These are phyloP conservation scores for Iberis amara DNA, from an alignment of 441 rosid genomes.

Conservation along the genomic window DNA sequence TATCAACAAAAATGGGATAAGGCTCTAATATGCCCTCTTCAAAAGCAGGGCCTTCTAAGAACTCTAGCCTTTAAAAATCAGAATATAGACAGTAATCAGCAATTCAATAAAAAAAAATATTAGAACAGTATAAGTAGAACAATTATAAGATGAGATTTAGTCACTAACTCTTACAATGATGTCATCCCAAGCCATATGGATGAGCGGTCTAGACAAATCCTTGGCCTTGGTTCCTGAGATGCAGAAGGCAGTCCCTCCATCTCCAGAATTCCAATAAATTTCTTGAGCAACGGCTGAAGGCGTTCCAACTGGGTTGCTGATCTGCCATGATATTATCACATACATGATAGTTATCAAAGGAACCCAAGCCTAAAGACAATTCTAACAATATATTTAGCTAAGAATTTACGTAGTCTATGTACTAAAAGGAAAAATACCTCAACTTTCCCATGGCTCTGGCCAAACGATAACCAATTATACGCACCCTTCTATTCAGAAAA, in stretches of 20 bases:
- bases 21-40: conserved; percentile 97
- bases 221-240: conserved; percentile 61
- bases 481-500: conserved; percentile 88
- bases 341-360: conserved; percentile 8
- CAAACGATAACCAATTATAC: conserved; percentile 77
- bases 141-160: conserved; percentile 27
- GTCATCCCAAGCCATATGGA: conserved; percentile 94
- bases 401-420: conserved; percentile 5
- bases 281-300: conserved; percentile 86
- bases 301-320: conserved; percentile 88
- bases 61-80: conserved; percentile 74
- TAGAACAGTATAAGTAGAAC: conserved; percentile 12
- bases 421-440: conserved; percentile 45
- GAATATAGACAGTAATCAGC: conserved; percentile 29
- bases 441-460: conserved; percentile 89
- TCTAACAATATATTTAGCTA: conserved; percentile 2
- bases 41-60: conserved; percentile 90
- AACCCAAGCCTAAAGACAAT: conserved; percentile 14
- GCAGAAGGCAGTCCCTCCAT: conserved; percentile 65
- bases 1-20: conserved; percentile 92
- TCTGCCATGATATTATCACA: conserved; percentile 40
- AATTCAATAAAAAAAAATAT: conserved; percentile 17
- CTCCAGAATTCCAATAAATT: conserved; percentile 74
- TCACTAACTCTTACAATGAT: conserved; percentile 68
- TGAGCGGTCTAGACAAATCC: conserved; percentile 64